Conservation (phyloP, 2,329 filamentous ascomycete genomes). For the Fusarium veterinarium region DNA sequence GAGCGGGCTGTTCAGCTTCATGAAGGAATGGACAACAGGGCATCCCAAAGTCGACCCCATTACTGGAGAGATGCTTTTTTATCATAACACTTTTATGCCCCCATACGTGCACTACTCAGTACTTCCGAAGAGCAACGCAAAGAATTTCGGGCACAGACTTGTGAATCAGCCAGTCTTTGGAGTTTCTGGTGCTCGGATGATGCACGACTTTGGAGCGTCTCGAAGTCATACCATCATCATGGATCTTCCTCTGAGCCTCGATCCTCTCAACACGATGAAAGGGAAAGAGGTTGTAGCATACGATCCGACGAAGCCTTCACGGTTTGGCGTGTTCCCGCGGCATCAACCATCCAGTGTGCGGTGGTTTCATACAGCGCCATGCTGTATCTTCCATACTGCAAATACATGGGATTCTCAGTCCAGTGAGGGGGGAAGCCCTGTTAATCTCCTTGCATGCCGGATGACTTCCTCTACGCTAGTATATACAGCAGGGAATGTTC, state of each 20-base stretch:
- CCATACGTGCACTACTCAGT: constrained; percentile 76
- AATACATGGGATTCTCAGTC: constrained; percentile 71
- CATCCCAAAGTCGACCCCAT: constrained; percentile 74
- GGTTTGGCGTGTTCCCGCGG: constrained; percentile 76
- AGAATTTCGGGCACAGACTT: neutral
- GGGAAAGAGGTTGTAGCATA: constrained; percentile 67
- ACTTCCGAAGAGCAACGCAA: constrained; percentile 1
- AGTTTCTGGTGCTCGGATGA: constrained; percentile 74
- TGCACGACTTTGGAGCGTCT: constrained; percentile 81
- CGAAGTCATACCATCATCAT: constrained; percentile 72
- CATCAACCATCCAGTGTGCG: constrained; percentile 65
- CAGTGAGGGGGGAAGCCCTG: constrained; percentile 33
- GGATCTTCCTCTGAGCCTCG: constrained; percentile 74
- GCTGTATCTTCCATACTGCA: constrained; percentile 78
- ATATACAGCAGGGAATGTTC: constrained; percentile 72
- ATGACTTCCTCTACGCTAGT: constrained; percentile 73
- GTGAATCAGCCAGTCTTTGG: constrained; percentile 64
- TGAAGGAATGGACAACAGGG: constrained; percentile 78
- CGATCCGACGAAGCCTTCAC: constrained; percentile 65
- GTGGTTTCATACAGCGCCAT: constrained; percentile 76
- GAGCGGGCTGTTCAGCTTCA: constrained; percentile 66
- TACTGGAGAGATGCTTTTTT: constrained; percentile 74
- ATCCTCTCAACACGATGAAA: constrained; percentile 71
- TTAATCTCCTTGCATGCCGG: constrained; percentile 75
- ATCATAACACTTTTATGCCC: constrained; percentile 72